Evolutionary conservation across 2,329 filamentous ascomycete genomes (phyloP).

Genomic region (Pyricularia grisea): DNA sequence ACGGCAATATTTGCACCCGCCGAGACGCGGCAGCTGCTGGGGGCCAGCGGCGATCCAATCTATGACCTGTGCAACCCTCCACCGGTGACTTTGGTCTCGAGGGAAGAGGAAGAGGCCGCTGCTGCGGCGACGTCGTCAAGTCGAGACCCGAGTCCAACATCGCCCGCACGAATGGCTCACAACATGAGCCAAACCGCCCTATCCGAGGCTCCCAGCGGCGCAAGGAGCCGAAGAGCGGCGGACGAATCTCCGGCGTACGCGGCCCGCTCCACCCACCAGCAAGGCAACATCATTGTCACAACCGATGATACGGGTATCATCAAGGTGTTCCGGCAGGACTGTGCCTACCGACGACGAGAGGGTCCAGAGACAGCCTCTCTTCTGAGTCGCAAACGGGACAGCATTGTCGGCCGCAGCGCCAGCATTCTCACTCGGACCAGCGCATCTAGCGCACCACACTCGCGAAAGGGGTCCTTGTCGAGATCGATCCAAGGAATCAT

Average conservation of each 20-base stretch:
- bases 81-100: constrained; percentile 70
- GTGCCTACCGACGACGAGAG: constrained; percentile 68
- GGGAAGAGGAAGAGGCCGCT: constrained; percentile 43
- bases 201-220: constrained; percentile 11
- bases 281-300: constrained; percentile 86
- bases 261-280: constrained; percentile 62
- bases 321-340: constrained; percentile 94
- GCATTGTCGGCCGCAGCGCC: constrained; percentile 47
- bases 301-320: constrained; percentile 82
- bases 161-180: constrained; percentile 6
- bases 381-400: constrained; percentile 60
- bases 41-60: constrained; percentile 80
- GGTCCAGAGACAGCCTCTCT: constrained; percentile 70
- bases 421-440: constrained; percentile 47
- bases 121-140: neutral
- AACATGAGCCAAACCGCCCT: constrained; percentile 5
- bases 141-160: constrained; percentile 3
- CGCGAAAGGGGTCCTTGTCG: constrained; percentile 43
- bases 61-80: constrained; percentile 96
- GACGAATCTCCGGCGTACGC: constrained; percentile 71
- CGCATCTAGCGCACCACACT: constrained; percentile 35
- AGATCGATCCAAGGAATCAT: neutral
- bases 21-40: constrained; percentile 66
- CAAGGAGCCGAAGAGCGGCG: constrained; percentile 31
- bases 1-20: constrained; percentile 79